A percentile compares a stretch with the other conserved stretches of the same genome.
These are phyloP conservation scores for Auriscalpium vulgare DNA, from an alignment of 768 basidiomycete species.

Conservation along the genomic window DNA sequence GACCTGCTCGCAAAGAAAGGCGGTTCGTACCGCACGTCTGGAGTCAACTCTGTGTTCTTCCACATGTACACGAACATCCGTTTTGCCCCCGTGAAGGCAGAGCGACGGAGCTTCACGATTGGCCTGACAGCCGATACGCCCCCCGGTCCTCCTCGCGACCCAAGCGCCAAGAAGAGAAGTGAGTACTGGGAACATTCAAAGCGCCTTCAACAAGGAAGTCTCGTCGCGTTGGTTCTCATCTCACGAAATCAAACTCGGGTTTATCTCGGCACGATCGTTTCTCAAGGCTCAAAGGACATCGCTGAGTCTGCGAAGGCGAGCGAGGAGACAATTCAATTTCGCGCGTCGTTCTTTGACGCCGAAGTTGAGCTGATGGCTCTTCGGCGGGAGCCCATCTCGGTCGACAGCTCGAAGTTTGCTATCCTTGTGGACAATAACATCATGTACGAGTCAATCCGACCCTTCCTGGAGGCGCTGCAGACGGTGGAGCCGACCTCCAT, in stretches of 20 bases:
- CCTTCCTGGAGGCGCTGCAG: conserved; percentile 12
- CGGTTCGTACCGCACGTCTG: conserved; percentile 45
- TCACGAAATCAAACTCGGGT: conserved; percentile 24
- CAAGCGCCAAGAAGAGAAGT: conserved; percentile 29
- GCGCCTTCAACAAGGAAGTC: conserved; percentile 50
- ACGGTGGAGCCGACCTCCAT: conserved; percentile 8
- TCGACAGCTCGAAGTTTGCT: conserved; percentile 7
- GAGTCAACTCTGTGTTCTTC: conserved; percentile 46
- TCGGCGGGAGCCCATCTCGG: conserved; percentile 26
- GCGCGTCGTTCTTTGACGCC: conserved; percentile 58
- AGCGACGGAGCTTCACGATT: conserved; percentile 44
- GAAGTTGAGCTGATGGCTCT: conserved; percentile 41
- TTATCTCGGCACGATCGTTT: conserved; percentile 47
- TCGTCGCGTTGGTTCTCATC: conserved; percentile 47
- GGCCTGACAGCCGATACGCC: conserved; percentile 43
- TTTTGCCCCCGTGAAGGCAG: conserved; percentile 40
- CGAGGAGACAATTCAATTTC: conserved; percentile 32
- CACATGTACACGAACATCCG: conserved; percentile 50
- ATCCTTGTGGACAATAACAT: conserved; percentile 13
- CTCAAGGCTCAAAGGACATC: conserved; percentile 32
- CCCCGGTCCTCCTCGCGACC: conserved; percentile 43
- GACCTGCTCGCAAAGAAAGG: conserved; percentile 44
- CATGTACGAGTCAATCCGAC: conserved; percentile 8
- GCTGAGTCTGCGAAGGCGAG: conserved; percentile 32
- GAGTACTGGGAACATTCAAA: conserved; percentile 60